Evolutionary conservation across 495 filamentous ascomycete genomes (phyloP), one percentile per base, ranked within the genome.

Genomic region (Aspergillus nanangensis): DNA sequence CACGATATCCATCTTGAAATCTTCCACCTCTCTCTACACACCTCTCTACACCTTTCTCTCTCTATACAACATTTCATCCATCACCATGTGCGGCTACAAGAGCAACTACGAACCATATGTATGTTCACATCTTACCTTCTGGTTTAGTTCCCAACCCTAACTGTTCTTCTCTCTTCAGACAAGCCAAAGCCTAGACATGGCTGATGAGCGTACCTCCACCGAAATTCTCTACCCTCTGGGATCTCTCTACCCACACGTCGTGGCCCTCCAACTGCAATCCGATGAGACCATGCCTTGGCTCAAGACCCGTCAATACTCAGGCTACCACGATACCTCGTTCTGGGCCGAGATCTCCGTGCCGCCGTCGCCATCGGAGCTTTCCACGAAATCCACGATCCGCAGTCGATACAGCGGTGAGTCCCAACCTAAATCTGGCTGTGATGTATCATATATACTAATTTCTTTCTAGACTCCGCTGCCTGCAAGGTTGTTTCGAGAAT

Each of bases 21-120:
- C 45, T 14, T 32, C 11, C 27, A 31, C 17, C 14, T 9, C 17
- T 43, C 23, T 25, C 38, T 24, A 17, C 46, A 14, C 33, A 32
- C 32, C 21, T 32, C 15, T 42, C 34, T 24, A 15, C 19, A 14
- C 36, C 21, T 32, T 41, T 40, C 22, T 17, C 18, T 31, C 29
- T 37, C 44, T 36, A 34, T 40, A 35, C 35, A 19, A 38, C 43
- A 31, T 38, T 20, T 31, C 5, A 33, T 38, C 29, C n/a, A 32
- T 19, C 48, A 61, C 37, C 31, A 73, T 65, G 61, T 61, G n/a
- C n/a, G n/a, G 58, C 38, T 74, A 74, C 62, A 70, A 68, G 34
- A 66, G 59, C 49, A 74, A 74, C 60, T 74, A 71, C 47, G 67
- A 74, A 41, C 60, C 66, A 35, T 67, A 69, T 44, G 62, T 67